A percentile compares a stretch with the other conserved stretches of the same genome.
Conservation (phyloP, 805 yeast genomes). For the Ogataea dorogensis region DNA sequence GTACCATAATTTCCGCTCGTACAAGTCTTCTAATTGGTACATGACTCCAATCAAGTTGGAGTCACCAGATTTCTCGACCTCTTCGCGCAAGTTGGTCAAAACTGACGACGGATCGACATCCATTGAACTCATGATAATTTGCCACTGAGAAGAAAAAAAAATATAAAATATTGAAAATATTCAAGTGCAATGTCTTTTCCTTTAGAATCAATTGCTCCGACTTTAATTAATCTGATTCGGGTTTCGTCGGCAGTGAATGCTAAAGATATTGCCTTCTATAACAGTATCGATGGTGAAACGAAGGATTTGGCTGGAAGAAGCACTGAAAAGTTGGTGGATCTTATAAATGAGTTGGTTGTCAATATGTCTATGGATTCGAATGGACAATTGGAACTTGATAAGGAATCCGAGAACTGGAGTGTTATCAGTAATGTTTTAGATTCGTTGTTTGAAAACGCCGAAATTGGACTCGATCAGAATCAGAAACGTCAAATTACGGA, state of each 20-base stretch:
- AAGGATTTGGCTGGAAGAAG: slow-evolving; percentile 39
- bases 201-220: slow-evolving; percentile 38
- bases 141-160: slow-evolving; percentile 8
- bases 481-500: slow-evolving; percentile 21
- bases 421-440: slow-evolving; percentile 64
- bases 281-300: slow-evolving; percentile 55
- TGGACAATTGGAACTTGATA: slow-evolving; percentile 26
- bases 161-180: slow-evolving; percentile 1
- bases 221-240: slow-evolving; percentile 57
- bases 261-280: slow-evolving; percentile 77
- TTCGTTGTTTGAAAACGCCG: slow-evolving; percentile 70
- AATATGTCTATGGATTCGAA: slow-evolving; percentile 29
- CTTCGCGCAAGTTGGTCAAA: slow-evolving; percentile 61
- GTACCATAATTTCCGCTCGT: slow-evolving; percentile 92
- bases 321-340: slow-evolving; percentile 41
- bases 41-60: slow-evolving; percentile 56
- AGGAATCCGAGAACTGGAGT: slow-evolving; percentile 57
- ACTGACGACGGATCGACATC: slow-evolving; percentile 44
- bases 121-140: slow-evolving; percentile 18
- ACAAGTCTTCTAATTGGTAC: slow-evolving; percentile 74
- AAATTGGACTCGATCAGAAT: slow-evolving; percentile 57
- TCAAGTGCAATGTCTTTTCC: slow-evolving; percentile 9
- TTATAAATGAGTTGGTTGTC: slow-evolving; percentile 45
- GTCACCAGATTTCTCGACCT: slow-evolving; percentile 47
- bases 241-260: slow-evolving; percentile 69